Conservation (phyloP, 2,329 filamentous ascomycete species). For the Cladophialophora immunda region DNA sequence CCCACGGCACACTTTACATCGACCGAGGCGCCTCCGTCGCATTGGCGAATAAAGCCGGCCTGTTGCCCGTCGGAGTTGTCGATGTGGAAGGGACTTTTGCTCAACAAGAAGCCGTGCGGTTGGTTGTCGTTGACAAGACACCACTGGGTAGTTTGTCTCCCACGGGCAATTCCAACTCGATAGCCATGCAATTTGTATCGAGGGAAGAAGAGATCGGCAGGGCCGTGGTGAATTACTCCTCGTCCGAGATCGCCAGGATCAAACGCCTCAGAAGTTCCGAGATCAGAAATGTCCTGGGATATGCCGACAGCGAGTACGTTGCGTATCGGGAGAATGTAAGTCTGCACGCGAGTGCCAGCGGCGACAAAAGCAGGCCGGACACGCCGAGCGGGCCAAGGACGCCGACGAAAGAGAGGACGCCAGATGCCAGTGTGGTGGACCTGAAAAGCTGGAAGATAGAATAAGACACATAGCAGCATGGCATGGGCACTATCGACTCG, state of each 20-base stretch:
- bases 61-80: slow-evolving; percentile 89
- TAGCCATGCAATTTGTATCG: slow-evolving; percentile 39
- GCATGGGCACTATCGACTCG: background rate
- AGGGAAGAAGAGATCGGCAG: slow-evolving; percentile 78
- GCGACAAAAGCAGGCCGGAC: slow-evolving; percentile 35
- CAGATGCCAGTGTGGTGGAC: slow-evolving; percentile 37
- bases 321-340: slow-evolving; percentile 88
- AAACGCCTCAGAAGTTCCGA: slow-evolving; percentile 84
- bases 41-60: slow-evolving; percentile 80
- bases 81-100: slow-evolving; percentile 88
- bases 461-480: slow-evolving; percentile 8
- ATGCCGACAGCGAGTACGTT: slow-evolving; percentile 94
- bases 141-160: slow-evolving; percentile 47
- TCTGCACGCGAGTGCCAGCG: slow-evolving; percentile 52
- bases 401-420: slow-evolving; percentile 32
- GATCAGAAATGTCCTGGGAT: slow-evolving; percentile 82
- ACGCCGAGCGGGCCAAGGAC: slow-evolving; percentile 35
- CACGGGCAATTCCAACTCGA: slow-evolving; percentile 32
- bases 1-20: slow-evolving; percentile 91
- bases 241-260: slow-evolving; percentile 81
- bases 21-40: slow-evolving; percentile 88
- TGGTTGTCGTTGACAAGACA: slow-evolving; percentile 78
- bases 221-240: slow-evolving; percentile 92
- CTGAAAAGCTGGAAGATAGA: slow-evolving; percentile 21
- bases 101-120: slow-evolving; percentile 88